Evolutionary conservation across 345 rosid genomes (phyloP), one percentile per base, ranked within the genome.

Genomic region (Ceriops decandra): DNA sequence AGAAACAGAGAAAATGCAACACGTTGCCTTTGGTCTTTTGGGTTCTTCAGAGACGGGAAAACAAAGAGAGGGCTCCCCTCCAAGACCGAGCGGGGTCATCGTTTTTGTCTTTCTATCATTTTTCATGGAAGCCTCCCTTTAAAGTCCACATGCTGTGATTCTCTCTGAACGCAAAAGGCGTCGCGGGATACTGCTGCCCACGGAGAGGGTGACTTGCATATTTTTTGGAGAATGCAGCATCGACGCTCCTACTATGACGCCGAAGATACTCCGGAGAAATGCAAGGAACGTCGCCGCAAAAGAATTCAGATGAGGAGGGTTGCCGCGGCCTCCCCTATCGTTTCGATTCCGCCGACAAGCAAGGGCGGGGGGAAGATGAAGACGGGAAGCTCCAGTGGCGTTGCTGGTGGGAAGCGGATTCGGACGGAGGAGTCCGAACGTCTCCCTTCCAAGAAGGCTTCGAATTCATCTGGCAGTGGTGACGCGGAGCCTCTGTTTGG

Each of bases 301-400:
- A 74, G 89, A 74, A 80, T 87, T 26, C 54, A 64, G 77, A 82
- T 88, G 88, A 85, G 91, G 79, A 79, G 91, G 66, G 73, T 79
- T 28, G 35, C 51, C 57, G 11, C 68, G 1, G 60, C 64, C 63
- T 63, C 74, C 20, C 10, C 69, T 20, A 10, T 56, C 68, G 21
- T 10, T 60, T 15, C 57, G 46, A 5, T 59, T 28, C 57, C 70
- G 62, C 20, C 71, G 3, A 5, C 53, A 2, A 13, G 15, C 28
- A 35, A 4, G 6, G 26, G 32, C 32, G 52, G 56, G 46, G 58
- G 28, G 35, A 57, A 59, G 33, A 46, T 20, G 16, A 20, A 5
- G 58, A 26, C 4, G 28, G 77, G 57, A 51, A 33, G 63, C 66
- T 65, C 84, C 17, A 69, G 28, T 15, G 42, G 33, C 8, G 68